These are phyloP conservation scores for Magnolia officinalis DNA, from an alignment of 164 flowering plant genomes.

Conservation along the genomic window DNA sequence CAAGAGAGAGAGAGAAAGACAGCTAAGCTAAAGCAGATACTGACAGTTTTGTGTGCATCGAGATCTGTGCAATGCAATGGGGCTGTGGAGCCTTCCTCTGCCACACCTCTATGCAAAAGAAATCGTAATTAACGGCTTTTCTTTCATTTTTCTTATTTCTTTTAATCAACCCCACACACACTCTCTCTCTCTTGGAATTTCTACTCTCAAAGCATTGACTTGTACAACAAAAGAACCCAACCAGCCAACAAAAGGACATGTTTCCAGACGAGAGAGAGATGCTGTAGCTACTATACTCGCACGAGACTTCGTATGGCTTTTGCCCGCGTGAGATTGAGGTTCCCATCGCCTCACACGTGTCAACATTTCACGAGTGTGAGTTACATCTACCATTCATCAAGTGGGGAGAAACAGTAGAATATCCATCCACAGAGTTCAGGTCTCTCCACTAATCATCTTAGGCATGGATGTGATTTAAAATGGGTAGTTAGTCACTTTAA, in stretches of 20 bases:
- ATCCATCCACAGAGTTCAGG: neutral
- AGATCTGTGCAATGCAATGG: constrained; percentile 8
- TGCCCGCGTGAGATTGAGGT: neutral
- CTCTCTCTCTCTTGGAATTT: neutral
- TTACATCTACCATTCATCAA: neutral
- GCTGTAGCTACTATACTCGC: neutral
- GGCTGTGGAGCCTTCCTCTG: constrained; percentile 11
- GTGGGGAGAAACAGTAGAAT: too few relatives aligned
- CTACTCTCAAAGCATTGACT: constrained; percentile 25
- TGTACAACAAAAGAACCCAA: constrained; percentile 8
- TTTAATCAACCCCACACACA: neutral
- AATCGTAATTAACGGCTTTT: constrained; percentile 50
- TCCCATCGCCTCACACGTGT: neutral
- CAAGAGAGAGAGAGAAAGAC: constrained; percentile 1
- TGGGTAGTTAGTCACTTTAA: neutral
- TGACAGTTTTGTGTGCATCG: constrained; percentile 20
- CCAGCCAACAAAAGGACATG: neutral
- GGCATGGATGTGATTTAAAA: neutral
- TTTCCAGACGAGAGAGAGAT: neutral
- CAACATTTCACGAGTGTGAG: neutral
- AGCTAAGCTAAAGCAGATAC: constrained; percentile 11
- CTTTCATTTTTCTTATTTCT: constrained; percentile 8
- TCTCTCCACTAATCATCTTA: neutral
- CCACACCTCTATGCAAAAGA: constrained; percentile 23
- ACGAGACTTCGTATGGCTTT: neutral